phyloP scores from a whole-genome alignment of 495 filamentous ascomycete genomes.

The Trichoderma parareesei region DNA sequence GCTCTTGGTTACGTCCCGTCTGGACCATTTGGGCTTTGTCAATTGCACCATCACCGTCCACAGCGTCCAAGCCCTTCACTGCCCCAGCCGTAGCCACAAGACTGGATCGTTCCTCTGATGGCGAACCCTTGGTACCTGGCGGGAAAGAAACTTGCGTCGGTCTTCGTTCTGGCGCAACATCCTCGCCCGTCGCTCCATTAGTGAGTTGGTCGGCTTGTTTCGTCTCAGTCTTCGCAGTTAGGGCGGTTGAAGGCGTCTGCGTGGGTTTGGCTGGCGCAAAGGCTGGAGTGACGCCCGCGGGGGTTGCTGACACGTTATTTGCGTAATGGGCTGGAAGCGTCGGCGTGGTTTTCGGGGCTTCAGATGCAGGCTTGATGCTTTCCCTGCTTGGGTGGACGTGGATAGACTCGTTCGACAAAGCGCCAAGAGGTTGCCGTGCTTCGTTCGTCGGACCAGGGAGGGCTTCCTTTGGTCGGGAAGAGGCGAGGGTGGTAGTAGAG shows the following conservation, averaged over 20 bases:
- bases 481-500: constrained; percentile 15
- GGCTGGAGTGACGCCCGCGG: not conserved
- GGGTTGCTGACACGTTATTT: not conserved
- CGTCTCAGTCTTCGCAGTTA: not conserved
- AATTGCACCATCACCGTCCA: not conserved
- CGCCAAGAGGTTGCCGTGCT: not conserved
- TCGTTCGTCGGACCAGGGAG: not conserved
- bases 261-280: not conserved
- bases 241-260: not conserved
- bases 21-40: constrained; percentile 10
- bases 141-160: constrained; percentile 9
- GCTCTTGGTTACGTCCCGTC: not conserved
- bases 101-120: constrained; percentile 2
- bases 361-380: not conserved
- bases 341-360: not conserved
- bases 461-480: not conserved
- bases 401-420: not conserved
- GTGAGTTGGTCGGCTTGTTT: not conserved
- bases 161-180: not conserved
- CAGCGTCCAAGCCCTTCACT: not conserved
- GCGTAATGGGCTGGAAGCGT: not conserved
- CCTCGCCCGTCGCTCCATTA: constrained; percentile 13
- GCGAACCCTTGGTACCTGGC: constrained; percentile 11
- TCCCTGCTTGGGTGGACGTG: not conserved
- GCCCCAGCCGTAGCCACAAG: not conserved